Evolutionary conservation across 805 yeast species (phyloP).

Genomic region (Yarrowia porcina): DNA sequence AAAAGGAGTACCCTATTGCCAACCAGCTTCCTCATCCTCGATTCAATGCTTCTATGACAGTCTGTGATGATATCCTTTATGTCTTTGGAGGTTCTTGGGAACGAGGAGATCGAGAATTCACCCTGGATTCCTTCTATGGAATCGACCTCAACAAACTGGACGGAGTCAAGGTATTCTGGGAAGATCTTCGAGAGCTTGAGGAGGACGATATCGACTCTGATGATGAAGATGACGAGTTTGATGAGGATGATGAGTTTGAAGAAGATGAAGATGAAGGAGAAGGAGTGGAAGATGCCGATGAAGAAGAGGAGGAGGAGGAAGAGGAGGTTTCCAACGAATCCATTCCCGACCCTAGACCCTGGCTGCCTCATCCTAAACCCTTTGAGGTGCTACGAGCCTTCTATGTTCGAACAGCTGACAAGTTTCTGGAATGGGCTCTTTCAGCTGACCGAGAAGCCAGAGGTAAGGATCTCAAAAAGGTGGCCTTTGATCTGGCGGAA

Average conservation of each 20-base stretch:
- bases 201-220: conserved; percentile 47
- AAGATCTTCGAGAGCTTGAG: conserved; percentile 60
- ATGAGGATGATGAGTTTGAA: conserved; percentile 70
- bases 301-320: conserved; percentile 58
- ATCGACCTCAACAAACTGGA: conserved; percentile 82
- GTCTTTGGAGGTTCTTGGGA: conserved; percentile 92
- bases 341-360: conserved; percentile 88
- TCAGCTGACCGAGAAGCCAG: conserved; percentile 78
- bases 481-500: conserved; percentile 86
- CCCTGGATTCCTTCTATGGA: conserved; percentile 79
- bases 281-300: conserved; percentile 43
- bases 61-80: conserved; percentile 76
- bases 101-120: conserved; percentile 78
- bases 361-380: conserved; percentile 96
- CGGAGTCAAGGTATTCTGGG: conserved; percentile 89
- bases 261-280: conserved; percentile 51
- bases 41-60: conserved; percentile 81
- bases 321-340: conserved; percentile 57
- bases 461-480: conserved; percentile 84
- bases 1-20: conserved; percentile 53
- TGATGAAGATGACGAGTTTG: conserved; percentile 60
- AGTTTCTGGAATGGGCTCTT: conserved; percentile 89
- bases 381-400: conserved; percentile 82
- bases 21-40: conserved; percentile 79
- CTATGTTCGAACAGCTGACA: conserved; percentile 80